Evolutionary conservation across 306 rosid species (phyloP).

Genomic region (Betula pendula): DNA sequence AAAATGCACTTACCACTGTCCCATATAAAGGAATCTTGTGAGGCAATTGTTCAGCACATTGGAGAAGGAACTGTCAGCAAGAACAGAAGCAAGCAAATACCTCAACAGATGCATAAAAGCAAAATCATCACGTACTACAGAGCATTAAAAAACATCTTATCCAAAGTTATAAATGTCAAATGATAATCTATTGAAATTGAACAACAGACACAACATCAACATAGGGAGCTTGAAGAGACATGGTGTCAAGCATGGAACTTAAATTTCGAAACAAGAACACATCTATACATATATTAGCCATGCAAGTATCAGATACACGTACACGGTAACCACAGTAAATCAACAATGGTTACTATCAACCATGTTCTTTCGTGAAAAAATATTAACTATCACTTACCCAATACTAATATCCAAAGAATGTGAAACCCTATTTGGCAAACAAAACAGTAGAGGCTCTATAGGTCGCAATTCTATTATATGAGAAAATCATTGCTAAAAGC

Average conservation of each 20-base stretch:
- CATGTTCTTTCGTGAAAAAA: background rate
- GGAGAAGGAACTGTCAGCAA: conserved; percentile 65
- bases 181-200: background rate
- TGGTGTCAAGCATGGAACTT: background rate
- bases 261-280: background rate
- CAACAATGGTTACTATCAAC: background rate
- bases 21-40: conserved; percentile 90
- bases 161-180: background rate
- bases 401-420: background rate
- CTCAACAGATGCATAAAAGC: conserved; percentile 6
- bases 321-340: too few relatives aligned
- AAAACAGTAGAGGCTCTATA: background rate
- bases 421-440: background rate
- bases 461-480: background rate
- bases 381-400: too few relatives aligned
- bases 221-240: background rate
- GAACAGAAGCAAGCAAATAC: conserved; percentile 27
- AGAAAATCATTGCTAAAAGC: background rate
- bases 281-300: too few relatives aligned
- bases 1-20: conserved; percentile 62
- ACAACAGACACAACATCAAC: background rate
- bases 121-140: background rate
- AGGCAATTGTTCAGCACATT: conserved; percentile 86
- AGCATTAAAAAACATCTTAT: conserved; percentile 8
- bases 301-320: too few relatives aligned